Evolutionary conservation across 768 basidiomycete genomes (phyloP).

Genomic region (Mycena kentingensis): DNA sequence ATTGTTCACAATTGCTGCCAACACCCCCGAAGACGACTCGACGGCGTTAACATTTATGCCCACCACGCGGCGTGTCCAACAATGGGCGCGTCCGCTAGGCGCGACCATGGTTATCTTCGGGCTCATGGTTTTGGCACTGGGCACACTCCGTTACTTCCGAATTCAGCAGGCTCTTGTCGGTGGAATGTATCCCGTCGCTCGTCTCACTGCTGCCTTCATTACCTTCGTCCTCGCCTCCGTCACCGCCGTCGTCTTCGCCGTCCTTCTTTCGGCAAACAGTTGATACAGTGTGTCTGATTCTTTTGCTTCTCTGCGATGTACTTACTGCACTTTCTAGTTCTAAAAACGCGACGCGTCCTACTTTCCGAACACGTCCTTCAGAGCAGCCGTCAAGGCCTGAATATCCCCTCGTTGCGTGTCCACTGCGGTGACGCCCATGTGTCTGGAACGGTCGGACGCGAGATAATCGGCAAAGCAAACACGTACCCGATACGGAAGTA

Average conservation of each 20-base stretch:
- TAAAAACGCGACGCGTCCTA: background rate
- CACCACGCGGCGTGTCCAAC: conserved; percentile 16
- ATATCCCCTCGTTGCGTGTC: conserved; percentile 72
- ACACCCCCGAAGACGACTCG: conserved; percentile 11
- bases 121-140: conserved; percentile 34
- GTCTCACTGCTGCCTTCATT: conserved; percentile 34
- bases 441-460: conserved; percentile 42
- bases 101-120: conserved; percentile 39
- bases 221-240: conserved; percentile 32
- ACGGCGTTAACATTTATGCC: conserved; percentile 6
- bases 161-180: conserved; percentile 39
- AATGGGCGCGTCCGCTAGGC: conserved; percentile 40
- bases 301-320: background rate
- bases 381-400: conserved; percentile 64
- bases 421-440: conserved; percentile 89
- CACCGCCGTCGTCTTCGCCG: conserved; percentile 39
- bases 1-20: conserved; percentile 40
- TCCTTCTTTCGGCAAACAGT: conserved; percentile 29
- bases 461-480: conserved; percentile 3
- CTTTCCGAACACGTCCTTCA: conserved; percentile 56
- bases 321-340: background rate
- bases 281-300: background rate
- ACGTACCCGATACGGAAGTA: conserved; percentile 89
- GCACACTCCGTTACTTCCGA: conserved; percentile 40
- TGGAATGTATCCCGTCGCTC: conserved; percentile 45